These are phyloP conservation scores for Cymbopogon citratus DNA, from an alignment of 176 grass and related monocot genomes.

Conservation along the genomic window DNA sequence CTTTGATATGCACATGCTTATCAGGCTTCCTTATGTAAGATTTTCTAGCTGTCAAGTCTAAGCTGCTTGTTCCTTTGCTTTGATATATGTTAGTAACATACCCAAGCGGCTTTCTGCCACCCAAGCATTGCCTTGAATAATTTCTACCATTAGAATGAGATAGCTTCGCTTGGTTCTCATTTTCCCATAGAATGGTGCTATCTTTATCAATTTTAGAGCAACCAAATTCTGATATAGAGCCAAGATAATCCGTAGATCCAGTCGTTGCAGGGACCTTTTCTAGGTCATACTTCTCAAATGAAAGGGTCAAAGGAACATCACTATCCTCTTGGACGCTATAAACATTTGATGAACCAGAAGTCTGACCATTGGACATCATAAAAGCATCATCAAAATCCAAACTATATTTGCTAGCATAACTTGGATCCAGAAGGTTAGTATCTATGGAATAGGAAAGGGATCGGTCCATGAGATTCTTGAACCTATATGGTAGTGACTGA, in stretches of 20 bases:
- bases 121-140: constrained; percentile 3
- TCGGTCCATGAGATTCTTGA: constrained; percentile 37
- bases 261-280: constrained; percentile 33
- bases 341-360: constrained; percentile 18
- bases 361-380: constrained; percentile 22
- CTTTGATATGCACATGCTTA: constrained; percentile 18
- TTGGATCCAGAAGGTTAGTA: constrained; percentile 3
- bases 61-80: constrained; percentile 19
- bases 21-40: constrained; percentile 7
- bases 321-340: constrained; percentile 1
- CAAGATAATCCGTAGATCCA: constrained; percentile 12
- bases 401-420: constrained; percentile 28
- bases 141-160: not conserved
- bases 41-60: not conserved
- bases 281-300: constrained; percentile 34
- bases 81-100: constrained; percentile 24
- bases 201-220: constrained; percentile 65
- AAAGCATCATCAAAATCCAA: constrained; percentile 29
- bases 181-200: constrained; percentile 22
- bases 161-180: constrained; percentile 13
- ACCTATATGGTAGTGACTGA: constrained; percentile 37
- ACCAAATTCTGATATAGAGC: constrained; percentile 34
- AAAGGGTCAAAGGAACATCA: constrained; percentile 40
- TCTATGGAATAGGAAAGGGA: constrained; percentile 26
- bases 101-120: constrained; percentile 11